Percentiles rank a stretch among this genome's conserved stretches.
Conservation (phyloP, 2,329 filamentous ascomycete genomes). For the Aureobasidium subglaciale region DNA sequence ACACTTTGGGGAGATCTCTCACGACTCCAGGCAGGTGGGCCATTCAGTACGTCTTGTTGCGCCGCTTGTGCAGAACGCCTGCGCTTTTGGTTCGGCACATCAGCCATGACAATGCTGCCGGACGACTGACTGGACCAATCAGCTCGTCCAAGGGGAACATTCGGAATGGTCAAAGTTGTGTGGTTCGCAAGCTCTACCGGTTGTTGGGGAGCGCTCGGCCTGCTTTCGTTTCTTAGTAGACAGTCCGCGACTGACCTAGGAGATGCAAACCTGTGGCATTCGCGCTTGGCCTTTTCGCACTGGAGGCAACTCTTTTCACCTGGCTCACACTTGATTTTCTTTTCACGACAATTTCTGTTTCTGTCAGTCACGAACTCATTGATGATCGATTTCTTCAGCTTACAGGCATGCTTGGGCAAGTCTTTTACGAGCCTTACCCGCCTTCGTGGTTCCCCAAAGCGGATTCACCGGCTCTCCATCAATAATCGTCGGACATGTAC, state of each 20-base stretch:
- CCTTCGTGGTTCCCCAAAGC: slow-evolving; percentile 89
- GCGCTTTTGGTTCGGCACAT: slow-evolving; percentile 7
- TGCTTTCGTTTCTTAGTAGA: slow-evolving; percentile 20
- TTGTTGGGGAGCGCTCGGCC: slow-evolving; percentile 23
- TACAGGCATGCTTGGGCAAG: slow-evolving; percentile 79
- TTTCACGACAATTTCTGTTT: slow-evolving; percentile 68
- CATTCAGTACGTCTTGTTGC: slow-evolving; percentile 17
- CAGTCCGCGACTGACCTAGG: not conserved
- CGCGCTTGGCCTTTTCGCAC: slow-evolving; percentile 82
- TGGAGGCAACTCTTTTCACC: slow-evolving; percentile 81
- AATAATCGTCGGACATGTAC: slow-evolving; percentile 18
- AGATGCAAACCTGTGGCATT: slow-evolving; percentile 65
- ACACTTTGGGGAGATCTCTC: not conserved
- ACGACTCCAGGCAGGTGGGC: not conserved
- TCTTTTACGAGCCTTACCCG: slow-evolving; percentile 84
- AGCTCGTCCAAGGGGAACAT: not conserved
- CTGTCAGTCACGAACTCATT: not conserved
- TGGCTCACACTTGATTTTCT: slow-evolving; percentile 96
- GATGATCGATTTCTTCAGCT: not conserved
- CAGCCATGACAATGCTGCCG: not conserved
- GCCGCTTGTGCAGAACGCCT: slow-evolving; percentile 12
- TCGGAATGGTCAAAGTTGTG: not conserved
- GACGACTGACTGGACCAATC: slow-evolving; percentile 12
- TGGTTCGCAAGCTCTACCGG: slow-evolving; percentile 20
- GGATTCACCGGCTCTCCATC: slow-evolving; percentile 50